Base-by-base conservation (phyloP, 139 green algal species). In the Volvox reticuliferus region DNA sequence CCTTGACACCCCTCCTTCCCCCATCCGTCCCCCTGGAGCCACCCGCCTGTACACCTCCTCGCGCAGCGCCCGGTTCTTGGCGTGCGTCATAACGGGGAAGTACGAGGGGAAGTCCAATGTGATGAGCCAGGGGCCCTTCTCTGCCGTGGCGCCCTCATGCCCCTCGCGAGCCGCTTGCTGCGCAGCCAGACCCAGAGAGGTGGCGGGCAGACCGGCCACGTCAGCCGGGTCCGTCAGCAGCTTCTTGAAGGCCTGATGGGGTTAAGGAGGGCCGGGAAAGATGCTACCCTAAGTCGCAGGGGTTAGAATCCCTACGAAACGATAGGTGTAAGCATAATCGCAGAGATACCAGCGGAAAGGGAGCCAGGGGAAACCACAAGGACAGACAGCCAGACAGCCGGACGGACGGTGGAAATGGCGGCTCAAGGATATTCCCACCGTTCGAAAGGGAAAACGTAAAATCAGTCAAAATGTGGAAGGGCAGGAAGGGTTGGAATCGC, bases 91-190 rank as follows among this genome's bases (percentile, higher is more conserved):
- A 55, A 99, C 94, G 1, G 97, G 95, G 30, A 97, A 91, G 94
- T 98, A 99, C 69, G 91, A 97, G 44, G 98, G 98, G 80, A 98
- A 96, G 95, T 99, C 98, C 37, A 99, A 95, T 0, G 98, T 99
- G 91, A 99, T 94, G 20, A 99, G 91, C 88, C 98, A 99, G 30
- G 98, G 98, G 0, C 98, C 98, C 0, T 89, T 85, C 94, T 98
- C 97, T 9, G 96, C 24, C 26, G 96, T 99, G n/a, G 97, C 96
- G 26, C 85, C 95, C 88, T 96, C 94, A 68, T 98, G 96, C 0
- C 97, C 97, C 50, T 87, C 90, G 91, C 96, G 95, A 9, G 86
- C 87, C 37, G 93, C 90, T 33, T 79, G 50, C 88, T 94, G 92
- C 26, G 94, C 94, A 21, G 96, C 96, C 63, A 97, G 89, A 22